Base-by-base conservation (phyloP, 1,284 basidiomycete species). In the Meira miltonrushii region DNA sequence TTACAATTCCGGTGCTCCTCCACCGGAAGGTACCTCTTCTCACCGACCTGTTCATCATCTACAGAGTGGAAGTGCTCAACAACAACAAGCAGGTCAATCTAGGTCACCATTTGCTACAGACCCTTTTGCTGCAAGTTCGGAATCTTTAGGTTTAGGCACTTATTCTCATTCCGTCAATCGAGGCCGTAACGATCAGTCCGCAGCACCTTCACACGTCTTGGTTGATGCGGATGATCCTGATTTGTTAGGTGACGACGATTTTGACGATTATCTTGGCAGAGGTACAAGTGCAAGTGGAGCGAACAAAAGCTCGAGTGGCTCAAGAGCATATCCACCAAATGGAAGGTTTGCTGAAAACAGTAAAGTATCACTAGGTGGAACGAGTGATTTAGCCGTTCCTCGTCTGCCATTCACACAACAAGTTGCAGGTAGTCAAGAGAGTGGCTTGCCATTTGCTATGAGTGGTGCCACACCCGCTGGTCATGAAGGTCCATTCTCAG, bases 141-240 rank as follows among this genome's bases (percentile, higher is more conserved):
- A 69, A n/a, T 51, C 60, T 15, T 57, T 66, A 12, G 64, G 58
- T 41, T 47, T 60, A 23, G 58, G 49, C 7, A 54, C 61, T n/a
- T 63, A 57, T 40, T 40, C 38, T 33, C 17, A 55, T 21, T 39
- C 28, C 10, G 43, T 23, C 21, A 17, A 19, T 9, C 28, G 25
- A 33, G 25, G 33, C 6, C 57, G 19, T n/a, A 11, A 1, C 17
- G 37, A 23, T 17, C 52, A 33, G 19, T 17, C 55, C 23, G 23
- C 19, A n/a, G 33, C 13, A 21, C 38, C 37, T 19, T 54, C 58
- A 23, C 75, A 77, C 51, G 71, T 77, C 1, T 66, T 77, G 13
- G 67, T 72, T 43, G 72, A 72, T 50, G 66, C 70, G 1, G 60
- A 67, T 25, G 74, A 76, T 37, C 59, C 69, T 0, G 75, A 77